Evolutionary conservation across 805 yeast species (phyloP), one percentile per base, ranked within the genome.

Genomic region (Yarrowia porcina): DNA sequence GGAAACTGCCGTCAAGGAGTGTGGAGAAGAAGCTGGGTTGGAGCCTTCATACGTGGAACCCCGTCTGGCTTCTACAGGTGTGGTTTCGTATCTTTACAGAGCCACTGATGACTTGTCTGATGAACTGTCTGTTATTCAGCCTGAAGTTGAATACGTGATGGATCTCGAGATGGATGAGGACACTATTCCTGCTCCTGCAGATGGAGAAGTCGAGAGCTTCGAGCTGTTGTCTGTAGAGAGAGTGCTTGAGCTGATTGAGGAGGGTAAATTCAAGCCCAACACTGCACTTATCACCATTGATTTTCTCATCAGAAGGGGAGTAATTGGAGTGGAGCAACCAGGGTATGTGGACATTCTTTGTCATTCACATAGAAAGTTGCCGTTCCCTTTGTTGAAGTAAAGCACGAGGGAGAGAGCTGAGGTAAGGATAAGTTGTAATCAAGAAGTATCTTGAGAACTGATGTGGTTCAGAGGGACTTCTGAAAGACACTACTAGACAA

Each of bases 11-110:
- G 67, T 89, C 18, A 94, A 94, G 71, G 99, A 94, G 72, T 84
- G 96, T 69, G 79, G 78, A 65, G 99, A 94, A 69, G 99, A 94
- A 70, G 98, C 97, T 0, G 96, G 96, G 0, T 73, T 93, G n/a
- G 66, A 70, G 0, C 76, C 78, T 13, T 79, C 76, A 0, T 81
- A 83, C 64, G 85, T 90, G 1, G 71, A 73, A 59, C 32, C 69
- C 4, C 74, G 80, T 54, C 70, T 83, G 13, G 75, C 69, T 30
- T 67, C 85, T 1, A 85, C 77, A 0, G 97, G 97, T 0, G 85
- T 81, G 0, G 75, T 89, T 1, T 82, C 90, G 20, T 94, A 94
- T 71, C 70, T 65, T 64, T 73, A 64, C 66, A 72, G 44, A 67
- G 70, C 41, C 67, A 69, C 25, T 50, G 69, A 3, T 18, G 65